Base-by-base conservation (phyloP, 345 rosid species). In the Nephelium lappaceum region DNA sequence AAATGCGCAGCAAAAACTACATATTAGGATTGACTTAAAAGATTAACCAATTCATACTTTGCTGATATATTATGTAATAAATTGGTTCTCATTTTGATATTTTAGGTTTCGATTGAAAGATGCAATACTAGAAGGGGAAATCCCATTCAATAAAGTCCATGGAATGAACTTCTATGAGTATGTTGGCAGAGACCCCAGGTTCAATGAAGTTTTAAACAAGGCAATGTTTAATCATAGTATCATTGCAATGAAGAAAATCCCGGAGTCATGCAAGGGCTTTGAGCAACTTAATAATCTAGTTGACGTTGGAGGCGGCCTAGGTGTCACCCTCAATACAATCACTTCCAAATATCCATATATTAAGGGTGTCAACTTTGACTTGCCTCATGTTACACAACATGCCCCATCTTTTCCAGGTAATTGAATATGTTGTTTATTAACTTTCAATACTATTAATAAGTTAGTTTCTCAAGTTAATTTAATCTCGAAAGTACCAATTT, bases 101-200 rank as follows among this genome's bases (percentile, higher is more conserved):
- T 41, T 41, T 6, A 41, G 71, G 51, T 39, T 10, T 18, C 49
- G 19, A 67, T 6, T 39, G 27, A 67, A 41, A 23, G 42, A 67
- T 67, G 49, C 71, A 41, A 39, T 67, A 38, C 49, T 67, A 10
- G 25, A 38, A 67, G 51, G 71, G 19, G 71, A 24, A 67, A 67
- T 12, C 2, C 51, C 71, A 39, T 41, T 67, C 41, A 39, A 41
- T 11, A 41, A 14, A 47, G 25, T 41, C 21, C 5, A 67, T 67
- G 71, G 71, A 41, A 36, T 16, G 71, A 41, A 39, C n/a, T 10
- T 39, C 3, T 67, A 42, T 10, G 27, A 68, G 18, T 21, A 68
- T 5, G 0, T n/a, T n/a, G 21, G 61, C 19, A 18, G 21, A 0
- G 21, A 55, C 7, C 6, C 61, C 61, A 55, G 61, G 61, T 47